These are phyloP conservation scores for Phytophthora tubulina DNA, from an alignment of 352 stramenopile species.

Conservation along the genomic window DNA sequence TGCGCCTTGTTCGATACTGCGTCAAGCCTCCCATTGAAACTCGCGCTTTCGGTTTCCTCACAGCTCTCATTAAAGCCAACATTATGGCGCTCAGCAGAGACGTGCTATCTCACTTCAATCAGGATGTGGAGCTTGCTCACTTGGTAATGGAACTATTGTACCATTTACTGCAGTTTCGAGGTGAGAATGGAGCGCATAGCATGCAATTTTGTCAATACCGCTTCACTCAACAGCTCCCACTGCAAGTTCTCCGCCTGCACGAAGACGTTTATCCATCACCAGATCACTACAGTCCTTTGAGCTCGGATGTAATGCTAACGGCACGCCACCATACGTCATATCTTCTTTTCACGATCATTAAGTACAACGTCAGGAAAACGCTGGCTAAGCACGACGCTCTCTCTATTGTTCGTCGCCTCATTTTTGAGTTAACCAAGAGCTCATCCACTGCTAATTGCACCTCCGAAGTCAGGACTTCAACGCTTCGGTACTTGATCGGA, in stretches of 20 bases:
- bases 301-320: background rate
- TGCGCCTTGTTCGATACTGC: constrained; percentile 30
- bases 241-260: constrained; percentile 37
- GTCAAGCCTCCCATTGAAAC: background rate
- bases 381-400: constrained; percentile 26
- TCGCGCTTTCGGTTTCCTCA: constrained; percentile 9
- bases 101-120: constrained; percentile 19
- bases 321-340: constrained; percentile 30
- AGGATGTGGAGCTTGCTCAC: constrained; percentile 37
- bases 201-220: constrained; percentile 45
- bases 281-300: background rate
- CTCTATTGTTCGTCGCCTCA: constrained; percentile 5
- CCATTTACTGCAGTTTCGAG: constrained; percentile 28
- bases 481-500: constrained; percentile 41
- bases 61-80: constrained; percentile 26
- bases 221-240: constrained; percentile 34
- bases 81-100: constrained; percentile 35
- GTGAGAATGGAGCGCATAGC: constrained; percentile 6
- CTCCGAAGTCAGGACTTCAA: constrained; percentile 8
- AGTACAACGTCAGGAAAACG: constrained; percentile 44
- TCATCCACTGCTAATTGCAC: background rate
- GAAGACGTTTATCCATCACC: background rate
- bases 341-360: constrained; percentile 46
- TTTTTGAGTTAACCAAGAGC: constrained; percentile 21
- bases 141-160: constrained; percentile 36